phyloP scores from a whole-genome alignment of 306 rosid species.

The Dicorynia guianensis region DNA sequence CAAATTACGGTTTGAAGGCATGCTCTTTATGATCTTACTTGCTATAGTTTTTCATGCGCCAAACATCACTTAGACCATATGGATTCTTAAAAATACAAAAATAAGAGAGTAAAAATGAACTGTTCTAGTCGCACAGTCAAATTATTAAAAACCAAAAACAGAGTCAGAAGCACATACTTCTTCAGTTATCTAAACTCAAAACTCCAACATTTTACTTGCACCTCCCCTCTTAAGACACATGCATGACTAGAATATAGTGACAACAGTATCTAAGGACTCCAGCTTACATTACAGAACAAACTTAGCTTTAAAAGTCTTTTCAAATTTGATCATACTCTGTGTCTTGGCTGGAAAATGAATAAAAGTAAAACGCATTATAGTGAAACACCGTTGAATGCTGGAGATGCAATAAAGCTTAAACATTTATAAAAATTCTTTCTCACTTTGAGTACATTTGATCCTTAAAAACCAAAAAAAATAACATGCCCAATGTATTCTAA shows the following conservation, averaged over 20 bases:
- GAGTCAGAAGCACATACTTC: background rate
- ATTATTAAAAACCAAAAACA: constrained; percentile 29
- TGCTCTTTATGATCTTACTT: constrained; percentile 13
- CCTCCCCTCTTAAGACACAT: background rate
- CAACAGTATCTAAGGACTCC: background rate
- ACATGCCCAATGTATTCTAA: background rate
- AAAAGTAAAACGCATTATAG: background rate
- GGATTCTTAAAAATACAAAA: background rate
- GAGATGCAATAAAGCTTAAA: background rate
- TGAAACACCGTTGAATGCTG: constrained; percentile 13
- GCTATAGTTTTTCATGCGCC: background rate
- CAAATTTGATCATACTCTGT: constrained; percentile 3
- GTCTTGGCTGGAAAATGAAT: constrained; percentile 9
- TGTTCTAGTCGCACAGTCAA: background rate
- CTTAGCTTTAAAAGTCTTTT: constrained; percentile 12
- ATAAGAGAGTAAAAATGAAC: background rate
- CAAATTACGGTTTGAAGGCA: constrained; percentile 28
- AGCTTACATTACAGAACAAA: constrained; percentile 4
- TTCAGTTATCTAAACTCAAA: constrained; percentile 8
- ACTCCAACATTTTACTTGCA: background rate
- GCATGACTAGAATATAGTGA: constrained; percentile 6
- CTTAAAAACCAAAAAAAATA: background rate
- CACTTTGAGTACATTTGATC: background rate
- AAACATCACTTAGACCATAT: background rate
- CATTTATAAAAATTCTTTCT: background rate